Evolutionary conservation across 768 basidiomycete species (phyloP).

Genomic region (Favolaschia claudopus): DNA sequence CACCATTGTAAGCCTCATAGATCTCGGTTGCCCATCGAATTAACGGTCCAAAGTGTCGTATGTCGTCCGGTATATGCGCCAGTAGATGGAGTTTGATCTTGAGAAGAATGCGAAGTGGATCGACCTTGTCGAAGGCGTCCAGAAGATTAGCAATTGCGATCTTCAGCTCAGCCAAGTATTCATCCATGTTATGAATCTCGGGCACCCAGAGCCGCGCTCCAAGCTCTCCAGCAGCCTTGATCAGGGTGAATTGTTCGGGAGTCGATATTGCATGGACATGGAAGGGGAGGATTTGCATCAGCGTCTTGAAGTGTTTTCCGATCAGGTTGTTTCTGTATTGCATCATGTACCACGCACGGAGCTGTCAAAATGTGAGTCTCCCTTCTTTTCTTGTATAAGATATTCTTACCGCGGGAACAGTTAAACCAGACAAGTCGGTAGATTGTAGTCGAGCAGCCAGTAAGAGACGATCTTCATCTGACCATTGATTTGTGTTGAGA

Average conservation of each 20-base stretch:
- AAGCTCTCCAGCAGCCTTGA: constrained; percentile 31
- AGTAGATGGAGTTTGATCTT: constrained; percentile 49
- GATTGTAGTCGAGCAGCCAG: constrained; percentile 38
- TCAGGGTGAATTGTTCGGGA: constrained; percentile 27
- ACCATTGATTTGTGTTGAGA: constrained; percentile 31
- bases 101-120: constrained; percentile 42
- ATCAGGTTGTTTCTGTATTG: constrained; percentile 43
- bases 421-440: constrained; percentile 29
- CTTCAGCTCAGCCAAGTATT: constrained; percentile 41
- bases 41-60: constrained; percentile 44
- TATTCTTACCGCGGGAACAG: constrained; percentile 5
- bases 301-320: constrained; percentile 44
- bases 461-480: constrained; percentile 22
- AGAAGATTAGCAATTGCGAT: constrained; percentile 44
- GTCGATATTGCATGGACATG: constrained; percentile 38
- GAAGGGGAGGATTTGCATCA: constrained; percentile 40
- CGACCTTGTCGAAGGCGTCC: constrained; percentile 39
- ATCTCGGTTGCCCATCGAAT: constrained; percentile 42
- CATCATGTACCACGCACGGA: constrained; percentile 40
- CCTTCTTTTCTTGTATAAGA: too few species aligned
- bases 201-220: constrained; percentile 42
- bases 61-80: constrained; percentile 42
- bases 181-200: constrained; percentile 35
- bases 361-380: too few species aligned
- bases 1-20: constrained; percentile 51